phyloP scores from a whole-genome alignment of 805 yeast species.

The Maudiozyma barnettii region DNA sequence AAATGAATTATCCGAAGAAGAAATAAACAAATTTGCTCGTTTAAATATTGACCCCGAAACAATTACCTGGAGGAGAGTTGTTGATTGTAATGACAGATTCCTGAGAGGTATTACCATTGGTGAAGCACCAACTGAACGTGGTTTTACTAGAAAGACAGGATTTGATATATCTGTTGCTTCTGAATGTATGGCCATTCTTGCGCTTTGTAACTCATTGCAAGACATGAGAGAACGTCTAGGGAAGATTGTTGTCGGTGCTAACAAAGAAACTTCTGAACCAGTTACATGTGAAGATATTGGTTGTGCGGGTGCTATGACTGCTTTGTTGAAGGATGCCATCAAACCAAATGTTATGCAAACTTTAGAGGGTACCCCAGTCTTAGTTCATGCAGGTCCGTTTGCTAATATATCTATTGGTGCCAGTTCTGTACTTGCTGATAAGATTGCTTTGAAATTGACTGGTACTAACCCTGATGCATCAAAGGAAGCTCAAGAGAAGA shows the following conservation, averaged over 20 bases:
- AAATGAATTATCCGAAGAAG: constrained; percentile 61
- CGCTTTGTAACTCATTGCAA: constrained; percentile 56
- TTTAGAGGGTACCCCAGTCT: constrained; percentile 79
- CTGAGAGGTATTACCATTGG: constrained; percentile 72
- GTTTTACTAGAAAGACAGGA: constrained; percentile 62
- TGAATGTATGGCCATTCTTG: constrained; percentile 79
- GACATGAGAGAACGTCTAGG: constrained; percentile 73
- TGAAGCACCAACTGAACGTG: constrained; percentile 74
- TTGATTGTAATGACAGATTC: constrained; percentile 75
- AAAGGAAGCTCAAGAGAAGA: constrained; percentile 36
- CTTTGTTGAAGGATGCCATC: constrained; percentile 69
- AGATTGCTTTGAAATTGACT: constrained; percentile 68
- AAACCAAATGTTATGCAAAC: constrained; percentile 85
- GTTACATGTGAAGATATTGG: constrained; percentile 78
- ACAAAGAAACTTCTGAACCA: constrained; percentile 53
- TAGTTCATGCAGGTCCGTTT: constrained; percentile 83
- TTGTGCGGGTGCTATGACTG: constrained; percentile 80
- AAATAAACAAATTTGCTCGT: constrained; percentile 53
- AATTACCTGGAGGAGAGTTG: constrained; percentile 76
- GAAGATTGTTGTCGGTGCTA: constrained; percentile 63
- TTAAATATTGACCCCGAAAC: constrained; percentile 71
- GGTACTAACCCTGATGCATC: constrained; percentile 47
- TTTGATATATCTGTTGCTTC: constrained; percentile 81
- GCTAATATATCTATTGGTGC: constrained; percentile 86
- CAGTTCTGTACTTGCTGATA: constrained; percentile 72